These are phyloP conservation scores for Fusarium chaquense DNA, from an alignment of 2,329 filamentous ascomycete genomes.

Conservation along the genomic window DNA sequence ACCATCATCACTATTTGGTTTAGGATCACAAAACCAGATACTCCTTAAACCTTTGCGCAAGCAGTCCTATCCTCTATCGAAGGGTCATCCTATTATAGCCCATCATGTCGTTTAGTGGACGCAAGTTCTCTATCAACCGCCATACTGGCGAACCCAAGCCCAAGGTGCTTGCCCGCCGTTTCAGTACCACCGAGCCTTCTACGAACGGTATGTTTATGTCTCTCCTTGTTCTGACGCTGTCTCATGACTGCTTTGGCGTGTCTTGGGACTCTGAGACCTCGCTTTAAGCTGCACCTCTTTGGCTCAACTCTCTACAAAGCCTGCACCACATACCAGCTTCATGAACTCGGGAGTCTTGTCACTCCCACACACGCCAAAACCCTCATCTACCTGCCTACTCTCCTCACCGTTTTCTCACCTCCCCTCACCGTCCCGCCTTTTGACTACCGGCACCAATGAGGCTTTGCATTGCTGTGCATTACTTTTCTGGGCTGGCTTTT, in stretches of 20 bases:
- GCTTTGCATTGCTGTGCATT: constrained; percentile 8
- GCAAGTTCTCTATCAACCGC: constrained; percentile 76
- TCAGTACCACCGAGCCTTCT: constrained; percentile 69
- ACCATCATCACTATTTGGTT: constrained; percentile 1
- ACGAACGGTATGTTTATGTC: constrained; percentile 60
- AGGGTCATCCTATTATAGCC: constrained; percentile 14
- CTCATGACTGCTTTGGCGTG: background rate
- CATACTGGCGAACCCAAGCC: constrained; percentile 72
- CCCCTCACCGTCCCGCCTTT: constrained; percentile 42
- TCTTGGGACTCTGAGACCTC: background rate
- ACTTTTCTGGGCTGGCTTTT: background rate
- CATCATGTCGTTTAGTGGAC: constrained; percentile 63
- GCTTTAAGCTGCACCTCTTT: background rate
- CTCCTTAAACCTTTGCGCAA: constrained; percentile 5
- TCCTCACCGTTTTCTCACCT: constrained; percentile 37
- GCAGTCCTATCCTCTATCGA: constrained; percentile 1
- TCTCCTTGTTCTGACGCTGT: background rate
- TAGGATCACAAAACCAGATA: constrained; percentile 17
- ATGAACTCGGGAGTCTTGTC: background rate
- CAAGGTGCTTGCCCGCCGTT: constrained; percentile 60
- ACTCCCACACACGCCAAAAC: constrained; percentile 8
- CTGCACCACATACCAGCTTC: background rate
- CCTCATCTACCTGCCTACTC: constrained; percentile 6
- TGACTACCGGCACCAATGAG: constrained; percentile 32
- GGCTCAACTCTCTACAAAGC: background rate